phyloP scores from a whole-genome alignment of 179 eudicot species.

The Pouteria campechiana region DNA sequence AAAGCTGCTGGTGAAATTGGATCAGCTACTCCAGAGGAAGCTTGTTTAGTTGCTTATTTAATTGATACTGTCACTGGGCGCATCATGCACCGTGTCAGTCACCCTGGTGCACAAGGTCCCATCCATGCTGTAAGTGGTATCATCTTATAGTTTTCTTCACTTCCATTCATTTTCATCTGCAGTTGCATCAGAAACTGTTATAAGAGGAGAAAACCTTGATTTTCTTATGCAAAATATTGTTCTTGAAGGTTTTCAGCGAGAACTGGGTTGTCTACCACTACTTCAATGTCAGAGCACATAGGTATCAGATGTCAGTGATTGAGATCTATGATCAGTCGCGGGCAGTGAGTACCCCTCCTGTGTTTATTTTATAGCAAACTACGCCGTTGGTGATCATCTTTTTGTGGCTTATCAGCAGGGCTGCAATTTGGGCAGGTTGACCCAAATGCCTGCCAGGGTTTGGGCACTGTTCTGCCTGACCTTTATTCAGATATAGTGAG shows the following conservation, averaged over 20 bases:
- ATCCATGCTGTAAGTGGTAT: slow-evolving; percentile 78
- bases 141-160: background rate
- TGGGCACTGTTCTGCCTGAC: too few relatives aligned
- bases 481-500: too few relatives aligned
- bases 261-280: slow-evolving; percentile 99
- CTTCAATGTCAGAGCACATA: slow-evolving; percentile 91
- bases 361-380: too few relatives aligned
- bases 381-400: too few relatives aligned
- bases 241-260: slow-evolving; percentile 87
- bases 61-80: slow-evolving; percentile 95
- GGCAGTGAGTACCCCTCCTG: too few relatives aligned
- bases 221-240: background rate
- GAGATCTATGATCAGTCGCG: slow-evolving; percentile 98
- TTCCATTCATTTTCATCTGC: background rate
- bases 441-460: too few relatives aligned
- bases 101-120: slow-evolving; percentile 96
- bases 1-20: slow-evolving; percentile 85
- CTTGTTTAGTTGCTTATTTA: slow-evolving; percentile 75
- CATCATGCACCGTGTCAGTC: slow-evolving; percentile 80
- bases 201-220: background rate
- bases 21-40: slow-evolving; percentile 84
- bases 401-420: too few relatives aligned
- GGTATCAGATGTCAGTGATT: slow-evolving; percentile 98
- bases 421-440: too few relatives aligned
- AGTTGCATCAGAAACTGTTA: too few relatives aligned